A percentile compares a stretch with the other conserved stretches of the same genome.
Evolutionary conservation across 2,329 filamentous ascomycete species (phyloP).

Genomic region (Neopestalotiopsis sp.): DNA sequence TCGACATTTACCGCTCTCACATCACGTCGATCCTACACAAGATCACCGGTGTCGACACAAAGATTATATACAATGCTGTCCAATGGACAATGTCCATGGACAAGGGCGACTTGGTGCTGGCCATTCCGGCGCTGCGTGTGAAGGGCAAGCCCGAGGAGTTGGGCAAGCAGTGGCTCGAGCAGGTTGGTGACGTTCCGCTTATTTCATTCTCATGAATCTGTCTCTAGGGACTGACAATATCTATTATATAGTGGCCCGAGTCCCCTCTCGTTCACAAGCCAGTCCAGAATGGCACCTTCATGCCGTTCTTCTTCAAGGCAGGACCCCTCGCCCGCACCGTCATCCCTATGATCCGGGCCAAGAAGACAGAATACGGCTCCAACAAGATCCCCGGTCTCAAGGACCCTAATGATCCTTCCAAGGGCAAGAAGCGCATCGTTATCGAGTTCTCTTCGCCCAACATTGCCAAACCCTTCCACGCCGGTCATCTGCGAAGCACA

Average conservation of each 20-base stretch:
- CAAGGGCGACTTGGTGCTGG: constrained; percentile 81
- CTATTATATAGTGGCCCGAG: constrained; percentile 66
- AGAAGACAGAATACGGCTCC: constrained; percentile 66
- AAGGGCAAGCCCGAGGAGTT: constrained; percentile 73
- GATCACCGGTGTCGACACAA: constrained; percentile 72
- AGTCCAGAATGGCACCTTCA: constrained; percentile 67
- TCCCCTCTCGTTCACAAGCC: constrained; percentile 77
- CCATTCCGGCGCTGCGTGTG: constrained; percentile 79
- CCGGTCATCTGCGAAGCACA: constrained; percentile 76
- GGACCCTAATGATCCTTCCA: constrained; percentile 48
- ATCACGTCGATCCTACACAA: constrained; percentile 72
- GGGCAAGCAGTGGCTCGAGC: constrained; percentile 64
- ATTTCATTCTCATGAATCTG: neutral
- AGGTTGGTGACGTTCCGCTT: constrained; percentile 48
- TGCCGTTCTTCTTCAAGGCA: constrained; percentile 84
- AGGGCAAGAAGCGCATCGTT: constrained; percentile 57
- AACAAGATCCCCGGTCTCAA: constrained; percentile 65
- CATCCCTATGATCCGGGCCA: constrained; percentile 71
- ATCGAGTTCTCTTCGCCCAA: constrained; percentile 80
- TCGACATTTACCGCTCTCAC: constrained; percentile 81
- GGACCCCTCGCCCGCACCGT: constrained; percentile 68
- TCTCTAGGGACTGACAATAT: neutral
- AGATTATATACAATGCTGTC: constrained; percentile 76
- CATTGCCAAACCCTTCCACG: constrained; percentile 79
- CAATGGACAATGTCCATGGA: constrained; percentile 82